Percentiles rank a stretch among this genome's conserved stretches.
Conservation (phyloP, 1,139 yeast species). For the Saccharomycopsis hybrid region DNA sequence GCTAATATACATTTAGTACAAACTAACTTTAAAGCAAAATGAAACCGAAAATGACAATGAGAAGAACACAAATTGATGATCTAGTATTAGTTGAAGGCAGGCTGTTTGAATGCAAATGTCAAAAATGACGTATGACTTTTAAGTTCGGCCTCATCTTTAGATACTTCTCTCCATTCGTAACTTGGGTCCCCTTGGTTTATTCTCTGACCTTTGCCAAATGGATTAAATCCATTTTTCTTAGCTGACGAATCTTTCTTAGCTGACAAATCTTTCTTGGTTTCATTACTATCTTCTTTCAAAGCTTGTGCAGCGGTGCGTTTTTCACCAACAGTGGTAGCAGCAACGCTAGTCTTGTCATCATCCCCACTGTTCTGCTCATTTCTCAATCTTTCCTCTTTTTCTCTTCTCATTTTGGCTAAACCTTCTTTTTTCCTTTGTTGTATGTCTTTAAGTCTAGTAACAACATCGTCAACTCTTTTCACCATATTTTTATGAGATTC, state of each 20-base stretch:
- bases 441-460: slow-evolving; percentile 74
- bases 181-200: slow-evolving; percentile 80
- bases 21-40: too few species aligned
- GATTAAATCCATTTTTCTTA: slow-evolving; percentile 53
- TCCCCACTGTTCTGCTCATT: slow-evolving; percentile 26
- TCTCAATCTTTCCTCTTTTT: slow-evolving; percentile 28
- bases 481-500: slow-evolving; percentile 91
- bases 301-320: slow-evolving; percentile 1
- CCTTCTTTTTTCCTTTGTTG: slow-evolving; percentile 72
- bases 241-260: slow-evolving; percentile 59
- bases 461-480: slow-evolving; percentile 71
- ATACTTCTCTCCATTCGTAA: slow-evolving; percentile 75
- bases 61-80: too few species aligned
- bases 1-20: too few species aligned
- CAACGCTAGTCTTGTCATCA: slow-evolving; percentile 11
- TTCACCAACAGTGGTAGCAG: slow-evolving; percentile 21
- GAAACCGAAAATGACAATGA: too few species aligned
- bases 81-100: too few species aligned
- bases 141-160: slow-evolving; percentile 76
- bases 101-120: slow-evolving; percentile 65
- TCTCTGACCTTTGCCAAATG: slow-evolving; percentile 75
- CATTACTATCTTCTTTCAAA: slow-evolving; percentile 1
- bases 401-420: slow-evolving; percentile 49
- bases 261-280: slow-evolving; percentile 64
- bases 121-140: slow-evolving; percentile 92